Base-by-base conservation (phyloP, 2,329 filamentous ascomycete species). In the Penicillium verrucosum region DNA sequence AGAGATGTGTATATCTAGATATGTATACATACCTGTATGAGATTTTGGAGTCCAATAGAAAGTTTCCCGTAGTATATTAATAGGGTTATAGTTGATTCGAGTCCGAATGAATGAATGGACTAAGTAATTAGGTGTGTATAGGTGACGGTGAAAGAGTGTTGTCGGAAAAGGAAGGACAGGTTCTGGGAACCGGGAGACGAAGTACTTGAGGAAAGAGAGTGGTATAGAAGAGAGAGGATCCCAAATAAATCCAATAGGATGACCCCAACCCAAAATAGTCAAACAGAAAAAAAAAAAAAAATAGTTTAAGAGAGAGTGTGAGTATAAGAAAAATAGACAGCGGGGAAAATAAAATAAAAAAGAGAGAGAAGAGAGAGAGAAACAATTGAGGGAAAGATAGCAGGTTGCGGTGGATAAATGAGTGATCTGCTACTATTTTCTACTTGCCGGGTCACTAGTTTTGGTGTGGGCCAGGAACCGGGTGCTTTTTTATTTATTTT, bases 371-470 rank as follows among this genome's bases (percentile, higher is more conserved):
- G 65, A 66, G 61, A 14, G 49, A 58, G 54, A 65, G 40, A 18
- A 14, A 32, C n/a, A 21, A 38, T 38, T 38, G 23, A 60, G 56
- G 59, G 58, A 61, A 56, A 61, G 57, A 57, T 65, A 65, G 62
- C 61, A 64, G 62, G 64, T 60, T 60, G 59, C 59, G 60, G 66
- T 72, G 69, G 70, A 68, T 72, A 70, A 73, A 72, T 66, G 64
- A 68, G 62, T 69, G 70, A 73, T 72, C 70, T 72, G 65, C 70
- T 71, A 63, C 65, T 67, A 70, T 66, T 65, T 65, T 62, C 62
- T 68, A 60, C 64, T 60, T 67, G 66, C 61, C 64, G 64, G 60
- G 59, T 64, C 60, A 62, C 61, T 68, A 68, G 67, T 65, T 47
- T 55, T 54, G 51, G 59, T 53, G 65, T 68, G 63, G 63, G 53